Evolutionary conservation across 306 rosid genomes (phyloP).

Genomic region (Cucurbita moschata): DNA sequence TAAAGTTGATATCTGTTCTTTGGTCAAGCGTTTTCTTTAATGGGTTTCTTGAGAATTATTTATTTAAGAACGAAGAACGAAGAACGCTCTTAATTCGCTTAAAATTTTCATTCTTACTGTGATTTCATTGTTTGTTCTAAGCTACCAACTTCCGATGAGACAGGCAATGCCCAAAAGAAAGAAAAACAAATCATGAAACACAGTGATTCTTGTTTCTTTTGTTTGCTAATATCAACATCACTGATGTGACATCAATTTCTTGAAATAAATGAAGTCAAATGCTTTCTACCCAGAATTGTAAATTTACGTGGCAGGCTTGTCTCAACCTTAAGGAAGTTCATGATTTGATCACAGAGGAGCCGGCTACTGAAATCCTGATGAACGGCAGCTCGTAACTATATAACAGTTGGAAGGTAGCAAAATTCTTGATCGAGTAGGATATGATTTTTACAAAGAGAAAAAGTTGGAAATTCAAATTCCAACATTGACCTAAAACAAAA

Average conservation of each 20-base stretch:
- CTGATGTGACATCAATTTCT: not conserved
- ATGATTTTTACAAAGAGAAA: no score
- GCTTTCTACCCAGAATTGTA: not conserved
- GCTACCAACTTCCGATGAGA: constrained; percentile 1
- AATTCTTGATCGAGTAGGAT: no score
- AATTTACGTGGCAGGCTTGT: not conserved
- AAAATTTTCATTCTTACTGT: not conserved
- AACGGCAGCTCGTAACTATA: no score
- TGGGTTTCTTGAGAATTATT: constrained; percentile 14
- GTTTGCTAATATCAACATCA: not conserved
- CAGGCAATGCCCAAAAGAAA: not conserved
- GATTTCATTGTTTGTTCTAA: not conserved
- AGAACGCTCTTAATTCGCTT: constrained; percentile 32
- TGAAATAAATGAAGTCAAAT: not conserved
- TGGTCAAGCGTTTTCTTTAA: not conserved
- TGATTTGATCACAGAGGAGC: no score
- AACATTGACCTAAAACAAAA: no score
- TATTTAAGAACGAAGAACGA: constrained; percentile 2
- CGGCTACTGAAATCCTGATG: no score
- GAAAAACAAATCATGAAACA: not conserved
- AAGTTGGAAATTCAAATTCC: no score
- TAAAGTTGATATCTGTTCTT: constrained; percentile 5
- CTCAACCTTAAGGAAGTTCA: no score
- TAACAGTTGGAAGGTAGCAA: no score
- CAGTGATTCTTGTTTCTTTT: not conserved